Percentiles rank a stretch among this genome's conserved stretches.
These are phyloP conservation scores for Pleurotus cornucopiae DNA, from an alignment of 768 basidiomycete genomes.

Conservation along the genomic window DNA sequence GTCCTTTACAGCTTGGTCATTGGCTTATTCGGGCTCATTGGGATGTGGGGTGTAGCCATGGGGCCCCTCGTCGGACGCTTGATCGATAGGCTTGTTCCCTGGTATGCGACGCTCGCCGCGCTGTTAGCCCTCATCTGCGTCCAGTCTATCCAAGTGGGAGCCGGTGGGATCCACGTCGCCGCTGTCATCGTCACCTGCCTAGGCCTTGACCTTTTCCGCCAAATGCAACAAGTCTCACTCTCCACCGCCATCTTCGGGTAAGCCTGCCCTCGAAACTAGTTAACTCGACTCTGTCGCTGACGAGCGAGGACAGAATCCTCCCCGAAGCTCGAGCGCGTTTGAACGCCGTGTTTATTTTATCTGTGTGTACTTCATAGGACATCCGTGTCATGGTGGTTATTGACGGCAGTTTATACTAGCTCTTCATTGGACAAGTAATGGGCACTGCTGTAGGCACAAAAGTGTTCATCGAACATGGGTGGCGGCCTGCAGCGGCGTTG, in stretches of 20 bases:
- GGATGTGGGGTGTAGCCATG: constrained; percentile 64
- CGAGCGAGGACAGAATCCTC: constrained; percentile 29
- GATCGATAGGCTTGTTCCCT: constrained; percentile 70
- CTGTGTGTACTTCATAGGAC: constrained; percentile 34
- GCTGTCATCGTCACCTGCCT: constrained; percentile 69
- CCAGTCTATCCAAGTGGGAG: constrained; percentile 63
- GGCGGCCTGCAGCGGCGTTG: constrained; percentile 61
- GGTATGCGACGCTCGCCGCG: constrained; percentile 68
- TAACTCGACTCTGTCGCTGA: constrained; percentile 4
- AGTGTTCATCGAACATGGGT: constrained; percentile 67
- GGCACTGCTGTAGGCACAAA: constrained; percentile 73
- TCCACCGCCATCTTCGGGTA: constrained; percentile 58
- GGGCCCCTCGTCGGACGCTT: constrained; percentile 67
- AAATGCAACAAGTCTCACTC: constrained; percentile 67
- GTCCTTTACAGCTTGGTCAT: constrained; percentile 40
- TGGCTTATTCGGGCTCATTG: constrained; percentile 72
- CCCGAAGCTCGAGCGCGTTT: constrained; percentile 58
- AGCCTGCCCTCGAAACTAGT: constrained; percentile 6
- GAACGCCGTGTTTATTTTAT: constrained; percentile 73
- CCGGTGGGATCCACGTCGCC: constrained; percentile 64
- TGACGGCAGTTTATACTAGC: constrained; percentile 19
- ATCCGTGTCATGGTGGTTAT: not conserved
- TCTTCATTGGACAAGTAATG: constrained; percentile 80
- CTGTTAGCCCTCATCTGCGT: constrained; percentile 43
- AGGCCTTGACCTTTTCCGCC: constrained; percentile 71